phyloP scores from a whole-genome alignment of 768 basidiomycete genomes.

The Baorangia bicolor region DNA sequence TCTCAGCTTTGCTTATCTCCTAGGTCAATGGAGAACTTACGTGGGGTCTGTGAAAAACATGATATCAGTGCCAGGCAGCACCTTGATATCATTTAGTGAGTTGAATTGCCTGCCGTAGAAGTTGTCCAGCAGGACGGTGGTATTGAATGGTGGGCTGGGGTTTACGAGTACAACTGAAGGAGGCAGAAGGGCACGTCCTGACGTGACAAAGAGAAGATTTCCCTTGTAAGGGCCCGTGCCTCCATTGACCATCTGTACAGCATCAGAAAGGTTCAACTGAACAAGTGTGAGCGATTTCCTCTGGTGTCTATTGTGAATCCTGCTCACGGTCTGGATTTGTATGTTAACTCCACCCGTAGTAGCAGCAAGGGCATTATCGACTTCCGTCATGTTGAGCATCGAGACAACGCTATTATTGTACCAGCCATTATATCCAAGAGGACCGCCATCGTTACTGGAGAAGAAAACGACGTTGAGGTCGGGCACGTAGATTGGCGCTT shows the following conservation, averaged over 20 bases:
- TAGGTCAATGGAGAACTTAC: slow-evolving; percentile 38
- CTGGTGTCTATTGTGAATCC: background rate
- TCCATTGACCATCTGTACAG: slow-evolving; percentile 70
- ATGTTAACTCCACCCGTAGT: slow-evolving; percentile 43
- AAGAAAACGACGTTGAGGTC: slow-evolving; percentile 71
- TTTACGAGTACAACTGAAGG: slow-evolving; percentile 66
- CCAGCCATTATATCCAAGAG: slow-evolving; percentile 61
- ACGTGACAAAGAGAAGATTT: slow-evolving; percentile 58
- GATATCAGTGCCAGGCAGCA: slow-evolving; percentile 63
- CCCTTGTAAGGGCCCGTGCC: slow-evolving; percentile 63
- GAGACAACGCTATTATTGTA: slow-evolving; percentile 63
- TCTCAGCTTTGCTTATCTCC: background rate
- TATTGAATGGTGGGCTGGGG: slow-evolving; percentile 60
- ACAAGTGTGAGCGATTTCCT: slow-evolving; percentile 1
- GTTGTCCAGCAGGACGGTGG: slow-evolving; percentile 73
- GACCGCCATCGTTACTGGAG: slow-evolving; percentile 65
- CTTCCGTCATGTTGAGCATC: slow-evolving; percentile 59
- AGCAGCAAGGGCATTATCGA: slow-evolving; percentile 44
- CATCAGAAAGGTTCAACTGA: slow-evolving; percentile 57
- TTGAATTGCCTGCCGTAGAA: slow-evolving; percentile 82
- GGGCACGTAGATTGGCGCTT: slow-evolving; percentile 68
- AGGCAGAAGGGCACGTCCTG: slow-evolving; percentile 62
- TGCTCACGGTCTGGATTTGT: slow-evolving; percentile 42
- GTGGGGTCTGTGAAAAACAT: slow-evolving; percentile 76
- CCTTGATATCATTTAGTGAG: slow-evolving; percentile 76